phyloP scores from a whole-genome alignment of 352 stramenopile genomes.

The Phytophthora pistaciae region DNA sequence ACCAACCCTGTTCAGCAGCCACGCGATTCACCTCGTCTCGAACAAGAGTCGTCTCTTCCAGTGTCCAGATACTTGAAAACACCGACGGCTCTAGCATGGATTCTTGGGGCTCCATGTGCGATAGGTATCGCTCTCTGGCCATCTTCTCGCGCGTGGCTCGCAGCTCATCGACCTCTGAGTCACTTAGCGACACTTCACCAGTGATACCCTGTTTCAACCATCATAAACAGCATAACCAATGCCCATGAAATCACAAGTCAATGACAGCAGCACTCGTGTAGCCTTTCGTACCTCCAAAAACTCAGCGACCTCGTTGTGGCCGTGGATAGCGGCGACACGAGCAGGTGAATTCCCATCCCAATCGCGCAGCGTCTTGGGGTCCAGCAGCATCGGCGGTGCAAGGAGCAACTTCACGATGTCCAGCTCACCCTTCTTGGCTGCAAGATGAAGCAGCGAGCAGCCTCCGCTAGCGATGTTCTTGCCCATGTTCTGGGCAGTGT shows the following conservation, averaged over 20 bases:
- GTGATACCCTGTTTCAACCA: conserved; percentile 21
- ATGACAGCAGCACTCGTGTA: not conserved
- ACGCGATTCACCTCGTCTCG: conserved; percentile 47
- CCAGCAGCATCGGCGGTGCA: conserved; percentile 40
- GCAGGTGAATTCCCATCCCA: conserved; percentile 72
- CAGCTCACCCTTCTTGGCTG: conserved; percentile 68
- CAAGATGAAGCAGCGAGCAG: conserved; percentile 74
- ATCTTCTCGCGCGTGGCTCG: conserved; percentile 47
- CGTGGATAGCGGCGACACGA: conserved; percentile 61
- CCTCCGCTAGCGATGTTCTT: conserved; percentile 81
- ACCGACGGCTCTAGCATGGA: conserved; percentile 50
- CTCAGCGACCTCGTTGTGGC: conserved; percentile 39
- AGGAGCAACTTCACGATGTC: conserved; percentile 59
- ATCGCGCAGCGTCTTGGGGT: conserved; percentile 38
- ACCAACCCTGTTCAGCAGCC: conserved; percentile 66
- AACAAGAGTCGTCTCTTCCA: conserved; percentile 58
- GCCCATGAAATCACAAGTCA: conserved; percentile 4
- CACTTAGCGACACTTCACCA: conserved; percentile 27
- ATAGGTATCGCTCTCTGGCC: conserved; percentile 59
- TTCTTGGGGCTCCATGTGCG: conserved; percentile 55
- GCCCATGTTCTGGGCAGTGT: conserved; percentile 65
- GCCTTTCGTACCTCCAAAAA: conserved; percentile 44
- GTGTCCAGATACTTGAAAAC: conserved; percentile 62
- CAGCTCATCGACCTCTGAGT: conserved; percentile 28
- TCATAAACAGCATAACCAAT: not conserved